Evolutionary conservation across 2,329 filamentous ascomycete species (phyloP), one percentile per base, ranked within the genome.

Genomic region (Cordyceps fumosorosea): DNA sequence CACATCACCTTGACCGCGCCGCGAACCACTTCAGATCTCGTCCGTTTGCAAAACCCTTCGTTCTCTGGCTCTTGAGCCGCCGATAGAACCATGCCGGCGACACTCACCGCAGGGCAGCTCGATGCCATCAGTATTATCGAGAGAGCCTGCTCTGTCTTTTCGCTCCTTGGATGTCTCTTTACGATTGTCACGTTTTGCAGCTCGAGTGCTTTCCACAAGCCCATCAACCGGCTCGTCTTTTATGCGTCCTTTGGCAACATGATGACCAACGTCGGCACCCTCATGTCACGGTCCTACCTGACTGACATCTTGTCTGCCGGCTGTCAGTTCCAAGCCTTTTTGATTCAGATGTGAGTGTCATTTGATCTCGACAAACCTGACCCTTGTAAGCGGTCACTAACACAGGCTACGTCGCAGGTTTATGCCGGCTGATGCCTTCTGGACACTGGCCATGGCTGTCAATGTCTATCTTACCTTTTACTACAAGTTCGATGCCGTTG

Each of bases 381-480:
- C 12, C 40, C 44, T 18, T 20, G 44, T 11, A 22, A 22, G 20
- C 44, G 54, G 5, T 58, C 32, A 18, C 37, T 32, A 45, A 29
- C 20, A 22, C 26, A 44, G 2, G n/a, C 29, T 29, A 64, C 68
- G 5, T 3, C 5, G n/a, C 69, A 91, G 88, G 87, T 92, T 92
- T 71, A 85, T 91, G 81, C 86, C 87, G 1, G 88, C 89, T 5
- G 89, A 91, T 76, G 85, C 88, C 1, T 79, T 89, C 52, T 93
- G 88, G 89, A 89, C 88, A 1, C 79, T 93, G 63, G 86, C 88
- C 60, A 95, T 96, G 90, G 89, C 90, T 1, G 81, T 87, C 67
- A 96, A 95, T 70, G 90, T 95, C 57, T 91, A 91, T 72, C 75
- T 93, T 16, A 92, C 90, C 0, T 91, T 95, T 69, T 92, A 91